Conservation (phyloP, 2,329 filamentous ascomycete species). For the Trichoderma sp. region DNA sequence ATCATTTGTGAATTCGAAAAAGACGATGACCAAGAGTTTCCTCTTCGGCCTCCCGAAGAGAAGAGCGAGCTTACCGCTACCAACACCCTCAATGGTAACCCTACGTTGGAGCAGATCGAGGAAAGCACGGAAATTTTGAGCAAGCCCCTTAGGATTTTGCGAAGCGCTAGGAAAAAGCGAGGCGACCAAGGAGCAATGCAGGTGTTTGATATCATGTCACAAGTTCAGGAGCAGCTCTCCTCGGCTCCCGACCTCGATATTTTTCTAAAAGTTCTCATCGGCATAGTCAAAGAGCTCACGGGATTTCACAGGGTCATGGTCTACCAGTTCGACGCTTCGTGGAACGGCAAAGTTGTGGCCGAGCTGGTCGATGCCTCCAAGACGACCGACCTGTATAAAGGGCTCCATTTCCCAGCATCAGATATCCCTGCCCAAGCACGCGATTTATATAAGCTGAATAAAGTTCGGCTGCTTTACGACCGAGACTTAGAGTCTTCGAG, state of each 20-base stretch:
- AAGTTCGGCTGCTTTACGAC: conserved; percentile 83
- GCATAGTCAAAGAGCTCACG: conserved; percentile 83
- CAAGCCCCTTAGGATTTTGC: conserved; percentile 71
- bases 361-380: conserved; percentile 78
- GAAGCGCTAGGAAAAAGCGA: conserved; percentile 69
- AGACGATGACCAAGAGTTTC: conserved; percentile 69
- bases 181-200: conserved; percentile 83
- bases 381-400: conserved; percentile 81
- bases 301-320: conserved; percentile 92
- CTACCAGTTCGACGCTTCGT: conserved; percentile 80
- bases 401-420: conserved; percentile 81
- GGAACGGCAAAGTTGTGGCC: conserved; percentile 83
- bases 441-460: conserved; percentile 88
- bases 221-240: conserved; percentile 83
- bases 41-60: conserved; percentile 62
- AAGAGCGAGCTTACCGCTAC: conserved; percentile 52
- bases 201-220: conserved; percentile 87
- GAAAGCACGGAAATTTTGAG: conserved; percentile 74
- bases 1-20: conserved; percentile 87
- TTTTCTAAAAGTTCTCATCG: conserved; percentile 78
- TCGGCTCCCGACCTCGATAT: conserved; percentile 65
- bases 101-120: conserved; percentile 68
- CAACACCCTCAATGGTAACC: conserved; percentile 70
- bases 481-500: conserved; percentile 75
- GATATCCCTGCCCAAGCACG: conserved; percentile 83